Evolutionary conservation across 1,284 basidiomycete species (phyloP).

Genomic region (Spongispora temasekensis): DNA sequence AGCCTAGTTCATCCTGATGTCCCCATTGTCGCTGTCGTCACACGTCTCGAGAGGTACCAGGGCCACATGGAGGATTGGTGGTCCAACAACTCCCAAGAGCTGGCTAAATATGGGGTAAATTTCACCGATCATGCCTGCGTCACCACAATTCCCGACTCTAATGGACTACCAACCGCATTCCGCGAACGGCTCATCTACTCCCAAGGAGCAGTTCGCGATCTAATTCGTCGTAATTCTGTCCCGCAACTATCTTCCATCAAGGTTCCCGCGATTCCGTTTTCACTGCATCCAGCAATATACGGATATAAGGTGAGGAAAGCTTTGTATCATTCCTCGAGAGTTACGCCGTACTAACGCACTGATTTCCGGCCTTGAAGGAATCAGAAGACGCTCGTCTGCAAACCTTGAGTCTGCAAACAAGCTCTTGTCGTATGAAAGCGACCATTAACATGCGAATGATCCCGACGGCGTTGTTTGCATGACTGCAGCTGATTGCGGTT

Average conservation of each 20-base stretch:
- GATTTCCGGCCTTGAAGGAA: neutral
- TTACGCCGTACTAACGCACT: neutral
- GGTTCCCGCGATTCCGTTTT: slow-evolving; percentile 10
- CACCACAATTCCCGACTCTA: slow-evolving; percentile 21
- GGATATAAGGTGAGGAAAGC: slow-evolving; percentile 4
- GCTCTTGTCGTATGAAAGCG: neutral
- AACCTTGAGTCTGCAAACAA: neutral
- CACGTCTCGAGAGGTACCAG: slow-evolving; percentile 26
- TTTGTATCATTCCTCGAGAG: neutral
- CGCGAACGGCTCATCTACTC: slow-evolving; percentile 17
- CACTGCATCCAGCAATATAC: neutral
- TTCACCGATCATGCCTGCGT: slow-evolving; percentile 28
- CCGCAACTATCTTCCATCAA: neutral
- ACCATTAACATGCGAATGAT: neutral
- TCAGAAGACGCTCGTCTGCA: neutral
- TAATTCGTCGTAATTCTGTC: slow-evolving; percentile 14
- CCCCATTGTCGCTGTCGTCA: slow-evolving; percentile 26
- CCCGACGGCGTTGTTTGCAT: neutral
- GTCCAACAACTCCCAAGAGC: slow-evolving; percentile 17
- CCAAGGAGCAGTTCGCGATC: slow-evolving; percentile 7
- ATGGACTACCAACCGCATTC: slow-evolving; percentile 6
- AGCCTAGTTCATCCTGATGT: slow-evolving; percentile 8
- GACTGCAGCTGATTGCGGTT: neutral
- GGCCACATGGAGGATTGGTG: slow-evolving; percentile 33
- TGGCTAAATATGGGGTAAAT: slow-evolving; percentile 15